Evolutionary conservation across 805 yeast species (phyloP), one percentile per base, ranked within the genome.

Genomic region (Candida verbasci): DNA sequence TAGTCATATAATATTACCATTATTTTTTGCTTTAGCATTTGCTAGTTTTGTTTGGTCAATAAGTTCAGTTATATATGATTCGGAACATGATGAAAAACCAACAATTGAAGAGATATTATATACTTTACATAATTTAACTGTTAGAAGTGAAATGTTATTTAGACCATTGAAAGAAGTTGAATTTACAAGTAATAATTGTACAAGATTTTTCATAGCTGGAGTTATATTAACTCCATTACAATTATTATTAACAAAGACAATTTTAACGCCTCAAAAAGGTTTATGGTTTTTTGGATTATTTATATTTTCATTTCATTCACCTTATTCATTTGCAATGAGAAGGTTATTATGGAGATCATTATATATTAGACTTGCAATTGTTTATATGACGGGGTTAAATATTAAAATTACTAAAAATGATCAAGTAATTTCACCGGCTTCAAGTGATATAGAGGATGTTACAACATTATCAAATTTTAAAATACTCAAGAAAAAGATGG

Each of bases 71-170:
- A 43, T 62, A 1, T 58, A 62, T 39, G 77, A 71, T 39, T 57
- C 69, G 14, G 60, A 58, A 39, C 58, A 44, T 33, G 63, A 68
- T 35, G 74, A 69, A 37, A 65, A 57, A 31, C 79, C 80, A 9
- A 75, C 80, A 1, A 52, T 74, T 22, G 78, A 73, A 35, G 80
- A 75, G 44, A 72, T 74, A 2, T 41, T 75, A 24, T 68, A 66
- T 42, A 65, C 74, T 0, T 47, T 73, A 37, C 65, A 67, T 30
- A 76, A 76, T 43, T 59, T 75, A 35, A 56, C 69, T 2, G 49
- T 62, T 1, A 57, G 80, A 24, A 57, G 58, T 39, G 70, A 65
- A 37, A 57, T 68, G 46, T 37, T 70, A 3, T 45, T 68, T 17
- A 50, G 62, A 11, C 77, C 78, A 0, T 56, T 61, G 6, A 52